Percentiles rank a stretch among this genome's conserved stretches.
phyloP scores from a whole-genome alignment of 176 grass and related monocot species.

The Dactylis glomerata region DNA sequence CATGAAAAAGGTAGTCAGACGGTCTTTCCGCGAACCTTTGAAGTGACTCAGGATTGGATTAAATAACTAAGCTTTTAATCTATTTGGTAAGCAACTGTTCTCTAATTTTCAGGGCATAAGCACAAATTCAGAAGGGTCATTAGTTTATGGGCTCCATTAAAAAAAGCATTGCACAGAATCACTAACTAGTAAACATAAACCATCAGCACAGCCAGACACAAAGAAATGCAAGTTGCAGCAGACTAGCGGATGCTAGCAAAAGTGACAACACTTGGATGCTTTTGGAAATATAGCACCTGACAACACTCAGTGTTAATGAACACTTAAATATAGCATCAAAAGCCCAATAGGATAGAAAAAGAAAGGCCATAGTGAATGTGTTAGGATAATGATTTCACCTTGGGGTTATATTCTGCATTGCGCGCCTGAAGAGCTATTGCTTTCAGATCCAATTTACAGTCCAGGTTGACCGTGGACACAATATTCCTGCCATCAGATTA shows the following conservation, averaged over 20 bases:
- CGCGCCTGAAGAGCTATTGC: conserved; percentile 77
- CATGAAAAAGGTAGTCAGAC: background rate
- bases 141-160: background rate
- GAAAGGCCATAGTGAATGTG: background rate
- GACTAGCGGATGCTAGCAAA: background rate
- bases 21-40: background rate
- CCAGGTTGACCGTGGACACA: conserved; percentile 81
- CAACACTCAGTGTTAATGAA: background rate
- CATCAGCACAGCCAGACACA: background rate
- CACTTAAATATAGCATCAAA: background rate
- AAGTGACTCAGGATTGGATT: background rate
- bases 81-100: background rate
- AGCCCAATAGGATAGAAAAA: background rate
- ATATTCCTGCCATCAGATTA: conserved; percentile 57
- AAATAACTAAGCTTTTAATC: background rate
- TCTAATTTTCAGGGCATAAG: background rate
- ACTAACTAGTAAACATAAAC: background rate
- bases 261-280: background rate
- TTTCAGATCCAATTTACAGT: conserved; percentile 86
- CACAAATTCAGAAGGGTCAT: background rate
- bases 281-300: background rate
- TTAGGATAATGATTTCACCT: conserved; percentile 29
- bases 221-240: background rate
- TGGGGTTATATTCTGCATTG: conserved; percentile 85
- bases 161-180: too few relatives aligned